These are phyloP conservation scores for Sugiyamaella neomexicana DNA, from an alignment of 1,139 yeast genomes.

Conservation along the genomic window DNA sequence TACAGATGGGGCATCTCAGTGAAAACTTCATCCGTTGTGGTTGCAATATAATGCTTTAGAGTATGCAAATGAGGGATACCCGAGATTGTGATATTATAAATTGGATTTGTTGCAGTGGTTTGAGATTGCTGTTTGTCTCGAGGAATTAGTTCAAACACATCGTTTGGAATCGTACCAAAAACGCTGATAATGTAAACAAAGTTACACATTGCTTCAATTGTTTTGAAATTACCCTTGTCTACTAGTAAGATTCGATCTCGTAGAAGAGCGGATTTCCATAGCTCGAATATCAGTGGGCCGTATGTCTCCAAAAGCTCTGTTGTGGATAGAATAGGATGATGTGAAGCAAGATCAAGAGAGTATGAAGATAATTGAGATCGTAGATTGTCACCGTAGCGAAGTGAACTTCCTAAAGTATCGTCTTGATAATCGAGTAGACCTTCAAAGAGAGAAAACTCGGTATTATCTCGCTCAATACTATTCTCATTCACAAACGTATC, in stretches of 20 bases:
- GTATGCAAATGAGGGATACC: conserved; percentile 43
- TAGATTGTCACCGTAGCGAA: neutral
- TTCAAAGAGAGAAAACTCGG: neutral
- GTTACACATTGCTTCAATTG: conserved; percentile 47
- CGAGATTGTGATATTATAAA: conserved; percentile 65
- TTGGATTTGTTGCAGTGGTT: conserved; percentile 33
- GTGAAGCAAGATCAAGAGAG: conserved; percentile 24
- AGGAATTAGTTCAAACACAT: conserved; percentile 33
- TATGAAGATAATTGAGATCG: neutral
- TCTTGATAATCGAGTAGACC: conserved; percentile 3
- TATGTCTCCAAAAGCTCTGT: conserved; percentile 51
- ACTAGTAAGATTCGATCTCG: conserved; percentile 63
- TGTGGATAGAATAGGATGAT: conserved; percentile 55
- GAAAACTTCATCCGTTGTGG: conserved; percentile 71
- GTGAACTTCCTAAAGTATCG: neutral
- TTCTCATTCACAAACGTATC: conserved; percentile 40
- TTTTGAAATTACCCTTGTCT: conserved; percentile 41
- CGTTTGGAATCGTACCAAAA: conserved; percentile 50
- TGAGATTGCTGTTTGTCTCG: conserved; percentile 9
- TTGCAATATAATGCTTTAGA: conserved; percentile 49
- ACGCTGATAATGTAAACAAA: conserved; percentile 51
- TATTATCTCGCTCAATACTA: neutral
- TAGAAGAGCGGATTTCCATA: conserved; percentile 68
- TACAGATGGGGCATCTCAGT: conserved; percentile 56
- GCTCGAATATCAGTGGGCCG: conserved; percentile 72